A percentile compares a stretch with the other conserved stretches of the same genome.
These are phyloP conservation scores for Cryptococcus sp. DNA, from an alignment of 1,284 basidiomycete genomes.

Conservation along the genomic window DNA sequence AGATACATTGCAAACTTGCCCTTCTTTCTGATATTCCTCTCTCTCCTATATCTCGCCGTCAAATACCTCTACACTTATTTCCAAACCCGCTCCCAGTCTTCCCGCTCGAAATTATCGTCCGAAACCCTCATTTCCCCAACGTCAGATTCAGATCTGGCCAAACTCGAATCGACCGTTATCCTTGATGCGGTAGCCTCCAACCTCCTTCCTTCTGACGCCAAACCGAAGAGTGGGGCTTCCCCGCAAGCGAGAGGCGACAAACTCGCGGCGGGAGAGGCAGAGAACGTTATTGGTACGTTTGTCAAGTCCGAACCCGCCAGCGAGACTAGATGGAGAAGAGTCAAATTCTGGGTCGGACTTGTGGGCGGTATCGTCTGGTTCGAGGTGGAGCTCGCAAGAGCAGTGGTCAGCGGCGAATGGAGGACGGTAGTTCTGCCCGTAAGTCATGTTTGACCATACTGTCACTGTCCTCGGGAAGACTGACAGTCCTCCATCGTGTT, in stretches of 20 bases:
- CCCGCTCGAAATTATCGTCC: conserved; percentile 8
- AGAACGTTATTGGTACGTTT: conserved; percentile 36
- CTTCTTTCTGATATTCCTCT: conserved; percentile 34
- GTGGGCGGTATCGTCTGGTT: conserved; percentile 34
- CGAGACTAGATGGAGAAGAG: conserved; percentile 24
- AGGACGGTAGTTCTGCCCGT: conserved; percentile 38
- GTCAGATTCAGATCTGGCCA: conserved; percentile 33
- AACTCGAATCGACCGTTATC: conserved; percentile 46
- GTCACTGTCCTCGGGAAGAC: conserved; percentile 7
- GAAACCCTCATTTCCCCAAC: conserved; percentile 30
- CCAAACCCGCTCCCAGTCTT: conserved; percentile 1
- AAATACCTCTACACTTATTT: conserved; percentile 5
- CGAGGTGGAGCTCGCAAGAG: conserved; percentile 19
- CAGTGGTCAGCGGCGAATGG: conserved; percentile 20
- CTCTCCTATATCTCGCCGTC: conserved; percentile 26
- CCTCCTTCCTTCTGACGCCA: conserved; percentile 15
- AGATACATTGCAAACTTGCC: conserved; percentile 31
- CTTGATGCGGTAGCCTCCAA: conserved; percentile 35
- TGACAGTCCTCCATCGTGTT: conserved; percentile 3
- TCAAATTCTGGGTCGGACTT: conserved; percentile 23
- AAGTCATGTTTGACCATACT: conserved; percentile 7
- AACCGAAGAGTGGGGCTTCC: background rate
- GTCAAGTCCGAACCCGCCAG: conserved; percentile 10
- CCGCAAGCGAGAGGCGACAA: conserved; percentile 3
- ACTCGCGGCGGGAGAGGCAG: conserved; percentile 24